Base-by-base conservation (phyloP, 768 basidiomycete genomes). In the Hirschioporus abietinus region DNA sequence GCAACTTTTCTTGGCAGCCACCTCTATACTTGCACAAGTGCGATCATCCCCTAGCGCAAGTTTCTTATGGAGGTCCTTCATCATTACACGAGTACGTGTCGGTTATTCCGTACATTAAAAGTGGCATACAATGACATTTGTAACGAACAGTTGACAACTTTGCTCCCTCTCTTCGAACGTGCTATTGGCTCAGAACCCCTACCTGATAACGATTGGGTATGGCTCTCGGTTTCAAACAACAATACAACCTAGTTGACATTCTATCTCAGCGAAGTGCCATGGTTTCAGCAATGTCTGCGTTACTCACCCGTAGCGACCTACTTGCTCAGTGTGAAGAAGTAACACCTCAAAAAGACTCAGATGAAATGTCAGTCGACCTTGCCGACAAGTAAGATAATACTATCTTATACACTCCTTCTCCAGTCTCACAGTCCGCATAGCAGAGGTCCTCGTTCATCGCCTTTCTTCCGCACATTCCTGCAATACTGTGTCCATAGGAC, bases 21-120 rank as follows among this genome's bases (percentile, higher is more conserved):
- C 90, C 67, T 83, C 82, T 7, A 89, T 86, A 70, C 77, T 92
- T 24, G 80, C 85, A 1, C 87, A 90, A 72, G 83, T 76, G 63
- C 72, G 72, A 5, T 68, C 73, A 62, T 68, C 75, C 65, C 69
- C 78, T 70, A 68, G 75, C 71, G 66, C 77, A 64, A 68, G 74
- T 60, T 77, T 76, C 42, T 71, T 92, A 35, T 93, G 91, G 91
- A 85, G 84, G 69, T 82, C 86, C 23, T 93, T 92, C 72, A 80
- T 91, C 23, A 77, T 90, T 65, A 88, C 90, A 52, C 83, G 91
- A 64, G 91, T 93, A 76, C 71, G 88, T 63, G 20, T 36, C 68
- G 36, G 64, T 35, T n/a, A 35, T 65, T 8, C 62, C 35, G 60
- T 69, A 34, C 70, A 36, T 63, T 7, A 26, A 20, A 36, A 26